Conservation (phyloP, 768 basidiomycete genomes). For the Gloeophyllum trabeum region DNA sequence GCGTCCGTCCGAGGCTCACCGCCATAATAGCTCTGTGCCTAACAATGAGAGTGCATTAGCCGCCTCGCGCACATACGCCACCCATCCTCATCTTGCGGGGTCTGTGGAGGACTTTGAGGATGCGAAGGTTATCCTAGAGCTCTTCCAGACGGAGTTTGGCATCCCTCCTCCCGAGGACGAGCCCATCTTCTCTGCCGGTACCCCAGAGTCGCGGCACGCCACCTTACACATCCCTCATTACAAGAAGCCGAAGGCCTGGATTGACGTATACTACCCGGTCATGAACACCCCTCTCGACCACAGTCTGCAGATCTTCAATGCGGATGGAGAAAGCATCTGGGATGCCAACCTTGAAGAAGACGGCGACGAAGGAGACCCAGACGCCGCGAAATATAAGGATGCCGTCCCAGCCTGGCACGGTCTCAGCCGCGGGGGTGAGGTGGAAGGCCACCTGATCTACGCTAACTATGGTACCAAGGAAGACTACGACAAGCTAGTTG, state of each 20-base stretch:
- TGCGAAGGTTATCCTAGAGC: slow-evolving; percentile 52
- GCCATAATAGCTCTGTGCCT: slow-evolving; percentile 29
- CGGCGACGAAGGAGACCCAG: slow-evolving; percentile 64
- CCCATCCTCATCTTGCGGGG: slow-evolving; percentile 66
- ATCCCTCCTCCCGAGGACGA: slow-evolving; percentile 27
- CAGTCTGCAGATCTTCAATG: slow-evolving; percentile 52
- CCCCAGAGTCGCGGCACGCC: slow-evolving; percentile 50
- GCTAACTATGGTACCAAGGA: slow-evolving; percentile 73
- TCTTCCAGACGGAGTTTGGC: slow-evolving; percentile 58
- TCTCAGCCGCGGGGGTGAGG: slow-evolving; percentile 67
- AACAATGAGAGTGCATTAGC: slow-evolving; percentile 43
- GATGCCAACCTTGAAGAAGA: slow-evolving; percentile 63
- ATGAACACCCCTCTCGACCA: slow-evolving; percentile 70
- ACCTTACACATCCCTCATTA: slow-evolving; percentile 40
- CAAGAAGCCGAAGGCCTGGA: slow-evolving; percentile 56
- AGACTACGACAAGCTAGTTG: slow-evolving; percentile 59
- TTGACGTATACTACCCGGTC: slow-evolving; percentile 82
- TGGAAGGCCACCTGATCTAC: slow-evolving; percentile 61
- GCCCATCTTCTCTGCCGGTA: slow-evolving; percentile 65
- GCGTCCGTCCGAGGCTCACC: background rate
- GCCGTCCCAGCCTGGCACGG: slow-evolving; percentile 83
- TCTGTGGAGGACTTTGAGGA: slow-evolving; percentile 47
- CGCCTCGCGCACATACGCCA: slow-evolving; percentile 46
- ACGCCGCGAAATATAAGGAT: slow-evolving; percentile 55
- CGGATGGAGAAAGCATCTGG: slow-evolving; percentile 47